These are phyloP conservation scores for Fraxinus pennsylvanica DNA, from an alignment of 257 asterid genomes.

Conservation along the genomic window DNA sequence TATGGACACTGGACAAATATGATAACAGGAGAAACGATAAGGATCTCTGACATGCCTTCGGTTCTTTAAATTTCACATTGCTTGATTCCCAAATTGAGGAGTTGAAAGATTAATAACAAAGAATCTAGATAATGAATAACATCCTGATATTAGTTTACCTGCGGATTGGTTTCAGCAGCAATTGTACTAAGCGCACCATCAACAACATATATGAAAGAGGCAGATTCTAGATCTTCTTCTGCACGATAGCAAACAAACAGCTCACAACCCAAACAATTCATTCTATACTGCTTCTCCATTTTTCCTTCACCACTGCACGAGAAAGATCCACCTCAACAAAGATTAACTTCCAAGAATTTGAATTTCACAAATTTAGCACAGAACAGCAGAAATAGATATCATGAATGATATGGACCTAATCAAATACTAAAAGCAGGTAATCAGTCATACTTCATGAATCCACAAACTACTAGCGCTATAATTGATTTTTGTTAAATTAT, in stretches of 20 bases:
- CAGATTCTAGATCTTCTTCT: slow-evolving; percentile 83
- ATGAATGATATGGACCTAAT: not conserved
- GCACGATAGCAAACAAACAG: slow-evolving; percentile 93
- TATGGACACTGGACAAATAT: not conserved
- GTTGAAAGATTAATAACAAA: slow-evolving; percentile 3
- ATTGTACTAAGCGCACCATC: slow-evolving; percentile 97
- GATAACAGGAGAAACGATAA: not conserved
- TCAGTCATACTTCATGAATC: slow-evolving; percentile 10
- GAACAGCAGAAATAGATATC: not conserved
- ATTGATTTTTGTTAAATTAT: not conserved
- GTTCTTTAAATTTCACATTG: slow-evolving; percentile 3
- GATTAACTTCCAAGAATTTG: not conserved
- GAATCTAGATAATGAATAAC: not conserved
- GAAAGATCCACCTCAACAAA: slow-evolving; percentile 24
- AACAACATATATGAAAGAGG: slow-evolving; percentile 76
- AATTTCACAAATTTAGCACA: not conserved
- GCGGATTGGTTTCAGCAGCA: slow-evolving; percentile 99
- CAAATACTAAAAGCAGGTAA: slow-evolving; percentile 9
- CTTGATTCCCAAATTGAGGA: slow-evolving; percentile 5
- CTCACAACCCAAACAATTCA: slow-evolving; percentile 93
- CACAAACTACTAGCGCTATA: not conserved
- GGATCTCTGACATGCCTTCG: slow-evolving; percentile 1
- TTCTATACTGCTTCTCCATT: slow-evolving; percentile 85
- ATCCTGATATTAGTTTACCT: slow-evolving; percentile 45
- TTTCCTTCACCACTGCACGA: slow-evolving; percentile 88